Evolutionary conservation across 2,329 filamentous ascomycete genomes (phyloP).

Genomic region (Chaetomium globosum): DNA sequence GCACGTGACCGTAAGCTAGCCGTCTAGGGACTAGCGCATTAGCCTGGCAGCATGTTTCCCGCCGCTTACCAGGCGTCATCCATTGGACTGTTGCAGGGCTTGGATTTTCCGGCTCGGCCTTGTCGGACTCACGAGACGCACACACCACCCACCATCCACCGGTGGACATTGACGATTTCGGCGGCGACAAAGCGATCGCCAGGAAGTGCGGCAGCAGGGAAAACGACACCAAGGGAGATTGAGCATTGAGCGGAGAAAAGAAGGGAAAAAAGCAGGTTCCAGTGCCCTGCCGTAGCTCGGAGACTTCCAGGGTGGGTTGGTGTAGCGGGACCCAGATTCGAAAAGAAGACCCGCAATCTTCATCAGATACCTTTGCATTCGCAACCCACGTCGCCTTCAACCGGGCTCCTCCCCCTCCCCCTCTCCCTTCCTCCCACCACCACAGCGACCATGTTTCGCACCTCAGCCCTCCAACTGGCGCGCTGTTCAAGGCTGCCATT

Average conservation of each 20-base stretch:
- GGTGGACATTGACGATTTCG: background rate
- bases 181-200: conserved; percentile 21
- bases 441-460: conserved; percentile 38
- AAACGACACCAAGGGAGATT: conserved; percentile 11
- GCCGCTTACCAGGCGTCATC: conserved; percentile 26
- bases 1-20: conserved; percentile 25
- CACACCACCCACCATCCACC: conserved; percentile 7
- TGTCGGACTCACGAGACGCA: conserved; percentile 7
- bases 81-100: conserved; percentile 13
- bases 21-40: conserved; percentile 19
- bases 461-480: conserved; percentile 39
- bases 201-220: conserved; percentile 24
- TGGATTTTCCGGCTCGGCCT: conserved; percentile 24
- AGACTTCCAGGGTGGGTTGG: background rate
- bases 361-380: background rate
- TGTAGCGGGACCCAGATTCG: background rate
- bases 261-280: background rate
- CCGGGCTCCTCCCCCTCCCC: background rate
- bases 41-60: conserved; percentile 11
- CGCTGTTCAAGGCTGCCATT: conserved; percentile 37
- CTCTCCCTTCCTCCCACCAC: background rate
- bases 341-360: conserved; percentile 21
- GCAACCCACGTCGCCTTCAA: conserved; percentile 18
- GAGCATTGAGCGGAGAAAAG: conserved; percentile 3
- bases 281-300: background rate